phyloP scores from a whole-genome alignment of 2,329 filamentous ascomycete genomes.

The Trematosphaeria pertusa region DNA sequence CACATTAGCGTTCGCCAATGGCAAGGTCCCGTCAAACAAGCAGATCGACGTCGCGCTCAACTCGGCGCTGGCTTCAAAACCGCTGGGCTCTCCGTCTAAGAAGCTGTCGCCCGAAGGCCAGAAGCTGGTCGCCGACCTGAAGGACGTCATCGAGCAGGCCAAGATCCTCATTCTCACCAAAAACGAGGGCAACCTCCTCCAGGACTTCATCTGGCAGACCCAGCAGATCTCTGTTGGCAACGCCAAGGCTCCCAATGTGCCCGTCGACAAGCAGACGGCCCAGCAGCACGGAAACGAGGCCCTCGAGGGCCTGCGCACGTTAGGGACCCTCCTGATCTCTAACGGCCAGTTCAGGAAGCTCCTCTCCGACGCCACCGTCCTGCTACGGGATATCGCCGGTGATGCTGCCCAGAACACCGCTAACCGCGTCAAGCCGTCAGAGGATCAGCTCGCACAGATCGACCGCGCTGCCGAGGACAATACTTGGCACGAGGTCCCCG shows the following conservation, averaged over 20 bases:
- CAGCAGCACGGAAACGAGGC: slow-evolving; percentile 85
- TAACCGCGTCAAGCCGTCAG: slow-evolving; percentile 74
- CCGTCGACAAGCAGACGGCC: slow-evolving; percentile 76
- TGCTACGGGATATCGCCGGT: slow-evolving; percentile 88
- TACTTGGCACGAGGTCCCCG: slow-evolving; percentile 88
- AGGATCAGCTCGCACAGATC: slow-evolving; percentile 78
- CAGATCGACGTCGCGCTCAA: slow-evolving; percentile 96
- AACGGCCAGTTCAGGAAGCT: slow-evolving; percentile 97
- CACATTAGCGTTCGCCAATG: slow-evolving; percentile 75
- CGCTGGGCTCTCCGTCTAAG: slow-evolving; percentile 72
- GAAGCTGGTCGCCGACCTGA: slow-evolving; percentile 77
- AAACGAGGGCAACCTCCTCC: slow-evolving; percentile 91
- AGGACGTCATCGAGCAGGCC: slow-evolving; percentile 80
- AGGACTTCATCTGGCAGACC: slow-evolving; percentile 97
- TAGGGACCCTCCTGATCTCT: slow-evolving; percentile 88
- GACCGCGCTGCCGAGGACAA: slow-evolving; percentile 89
- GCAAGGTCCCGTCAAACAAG: slow-evolving; percentile 93
- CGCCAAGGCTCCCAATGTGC: slow-evolving; percentile 67
- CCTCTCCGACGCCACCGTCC: slow-evolving; percentile 76
- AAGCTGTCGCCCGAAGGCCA: slow-evolving; percentile 85
- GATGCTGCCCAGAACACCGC: slow-evolving; percentile 86
- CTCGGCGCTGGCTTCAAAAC: slow-evolving; percentile 77
- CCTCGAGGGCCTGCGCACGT: slow-evolving; percentile 81
- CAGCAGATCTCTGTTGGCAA: slow-evolving; percentile 73
- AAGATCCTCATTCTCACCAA: slow-evolving; percentile 88